A percentile compares a stretch with the other conserved stretches of the same genome.
Conservation (phyloP, 2,329 filamentous ascomycete genomes). For the Samsoniella hepiali region DNA sequence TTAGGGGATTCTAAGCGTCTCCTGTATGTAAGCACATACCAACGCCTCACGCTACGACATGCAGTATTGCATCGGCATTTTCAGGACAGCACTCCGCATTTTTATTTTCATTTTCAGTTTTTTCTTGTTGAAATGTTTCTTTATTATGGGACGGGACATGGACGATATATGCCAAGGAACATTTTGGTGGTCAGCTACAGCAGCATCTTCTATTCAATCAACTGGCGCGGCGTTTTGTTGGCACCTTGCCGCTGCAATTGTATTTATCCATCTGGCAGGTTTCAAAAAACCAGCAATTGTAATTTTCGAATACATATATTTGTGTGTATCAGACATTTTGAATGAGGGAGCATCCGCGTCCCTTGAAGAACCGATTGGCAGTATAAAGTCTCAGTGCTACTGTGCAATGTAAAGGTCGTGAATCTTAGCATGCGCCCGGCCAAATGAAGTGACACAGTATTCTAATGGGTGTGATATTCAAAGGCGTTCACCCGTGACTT, state of each 20-base stretch:
- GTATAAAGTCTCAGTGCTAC: background rate
- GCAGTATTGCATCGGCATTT: slow-evolving; percentile 4
- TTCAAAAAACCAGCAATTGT: background rate
- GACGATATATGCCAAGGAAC: slow-evolving; percentile 17
- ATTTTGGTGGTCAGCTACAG: slow-evolving; percentile 16
- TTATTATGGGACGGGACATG: slow-evolving; percentile 11
- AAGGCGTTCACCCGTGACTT: too few species aligned
- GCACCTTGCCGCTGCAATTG: background rate
- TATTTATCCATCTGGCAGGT: background rate
- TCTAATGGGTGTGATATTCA: too few species aligned
- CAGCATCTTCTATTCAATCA: slow-evolving; percentile 11
- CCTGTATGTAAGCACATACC: background rate
- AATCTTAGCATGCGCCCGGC: too few species aligned
- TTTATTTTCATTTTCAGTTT: slow-evolving; percentile 8
- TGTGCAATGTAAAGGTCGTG: too few species aligned
- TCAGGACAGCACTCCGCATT: slow-evolving; percentile 21
- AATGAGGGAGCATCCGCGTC: background rate
- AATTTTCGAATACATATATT: background rate
- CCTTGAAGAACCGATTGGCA: background rate
- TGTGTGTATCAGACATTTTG: background rate
- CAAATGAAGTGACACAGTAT: too few species aligned
- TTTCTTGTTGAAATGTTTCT: slow-evolving; percentile 1
- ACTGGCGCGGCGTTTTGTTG: slow-evolving; percentile 10
- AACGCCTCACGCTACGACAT: slow-evolving; percentile 1
- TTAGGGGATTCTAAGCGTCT: slow-evolving; percentile 52